These are phyloP conservation scores for Hypsizygus marmoreus DNA, from an alignment of 768 basidiomycete species.

Conservation along the genomic window DNA sequence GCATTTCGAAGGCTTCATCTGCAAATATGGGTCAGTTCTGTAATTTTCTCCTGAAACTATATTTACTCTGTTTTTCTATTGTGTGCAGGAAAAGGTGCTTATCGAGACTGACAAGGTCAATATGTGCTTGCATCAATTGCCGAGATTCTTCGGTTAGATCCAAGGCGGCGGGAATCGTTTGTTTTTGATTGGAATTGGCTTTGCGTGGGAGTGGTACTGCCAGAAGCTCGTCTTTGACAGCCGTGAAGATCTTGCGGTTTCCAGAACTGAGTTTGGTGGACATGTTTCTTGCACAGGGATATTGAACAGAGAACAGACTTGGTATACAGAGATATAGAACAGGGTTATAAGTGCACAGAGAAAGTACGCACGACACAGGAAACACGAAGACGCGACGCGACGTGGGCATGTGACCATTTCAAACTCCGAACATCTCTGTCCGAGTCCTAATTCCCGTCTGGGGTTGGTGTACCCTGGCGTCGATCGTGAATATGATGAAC, in stretches of 20 bases:
- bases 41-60: background rate
- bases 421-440: constrained; percentile 3
- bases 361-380: constrained; percentile 1
- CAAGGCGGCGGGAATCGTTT: background rate
- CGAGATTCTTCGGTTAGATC: constrained; percentile 1
- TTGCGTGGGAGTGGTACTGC: background rate
- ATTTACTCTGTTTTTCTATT: constrained; percentile 1
- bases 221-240: background rate
- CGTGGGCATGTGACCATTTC: background rate
- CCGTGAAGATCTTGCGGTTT: background rate
- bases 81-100: constrained; percentile 1
- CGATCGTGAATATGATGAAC: too few relatives aligned
- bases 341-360: background rate
- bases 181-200: constrained; percentile 1
- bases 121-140: constrained; percentile 1
- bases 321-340: background rate
- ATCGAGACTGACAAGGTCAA: constrained; percentile 2
- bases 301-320: background rate
- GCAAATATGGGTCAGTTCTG: background rate
- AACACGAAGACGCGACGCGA: constrained; percentile 2
- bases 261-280: background rate
- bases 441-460: constrained; percentile 3
- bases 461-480: too few relatives aligned
- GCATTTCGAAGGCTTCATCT: background rate
- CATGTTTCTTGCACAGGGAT: background rate